These are phyloP conservation scores for Pholiota conissans DNA, from an alignment of 768 basidiomycete genomes.

Conservation along the genomic window DNA sequence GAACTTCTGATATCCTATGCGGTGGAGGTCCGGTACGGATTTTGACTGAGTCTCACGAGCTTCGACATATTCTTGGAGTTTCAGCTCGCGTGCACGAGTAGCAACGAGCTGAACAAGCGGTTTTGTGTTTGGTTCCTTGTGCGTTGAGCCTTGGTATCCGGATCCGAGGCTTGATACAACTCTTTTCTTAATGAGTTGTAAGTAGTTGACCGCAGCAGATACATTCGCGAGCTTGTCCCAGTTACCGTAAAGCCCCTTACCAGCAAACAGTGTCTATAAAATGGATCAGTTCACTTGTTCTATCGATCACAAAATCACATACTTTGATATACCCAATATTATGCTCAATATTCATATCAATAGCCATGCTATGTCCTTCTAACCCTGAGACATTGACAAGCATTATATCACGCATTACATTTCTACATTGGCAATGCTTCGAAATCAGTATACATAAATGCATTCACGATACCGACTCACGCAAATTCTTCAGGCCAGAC, in stretches of 20 bases:
- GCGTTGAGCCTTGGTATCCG: too few relatives aligned
- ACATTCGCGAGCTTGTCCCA: slow-evolving; percentile 35
- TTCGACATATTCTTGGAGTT: slow-evolving; percentile 11
- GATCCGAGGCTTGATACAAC: slow-evolving; percentile 22
- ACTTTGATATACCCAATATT: slow-evolving; percentile 16
- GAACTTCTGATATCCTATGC: slow-evolving; percentile 19
- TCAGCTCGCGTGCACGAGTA: slow-evolving; percentile 13
- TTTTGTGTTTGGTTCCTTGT: slow-evolving; percentile 18
- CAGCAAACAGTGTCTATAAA: slow-evolving; percentile 22
- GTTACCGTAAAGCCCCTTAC: slow-evolving; percentile 29
- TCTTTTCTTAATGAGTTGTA: slow-evolving; percentile 29
- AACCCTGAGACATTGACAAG: slow-evolving; percentile 30
- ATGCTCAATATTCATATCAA: too few relatives aligned
- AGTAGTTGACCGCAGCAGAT: slow-evolving; percentile 24
- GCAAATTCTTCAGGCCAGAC: slow-evolving; percentile 33
- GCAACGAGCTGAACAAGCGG: slow-evolving; percentile 22
- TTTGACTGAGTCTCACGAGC: slow-evolving; percentile 5
- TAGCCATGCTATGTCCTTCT: slow-evolving; percentile 28
- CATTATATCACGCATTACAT: slow-evolving; percentile 14
- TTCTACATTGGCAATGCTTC: too few relatives aligned
- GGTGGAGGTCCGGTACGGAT: slow-evolving; percentile 14
- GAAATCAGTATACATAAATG: background rate
- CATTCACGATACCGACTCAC: slow-evolving; percentile 14
- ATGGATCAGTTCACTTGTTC: background rate
- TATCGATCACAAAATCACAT: background rate